Evolutionary conservation across 345 rosid genomes (phyloP), one percentile per base, ranked within the genome.

Genomic region (Moricandia moricandioides): DNA sequence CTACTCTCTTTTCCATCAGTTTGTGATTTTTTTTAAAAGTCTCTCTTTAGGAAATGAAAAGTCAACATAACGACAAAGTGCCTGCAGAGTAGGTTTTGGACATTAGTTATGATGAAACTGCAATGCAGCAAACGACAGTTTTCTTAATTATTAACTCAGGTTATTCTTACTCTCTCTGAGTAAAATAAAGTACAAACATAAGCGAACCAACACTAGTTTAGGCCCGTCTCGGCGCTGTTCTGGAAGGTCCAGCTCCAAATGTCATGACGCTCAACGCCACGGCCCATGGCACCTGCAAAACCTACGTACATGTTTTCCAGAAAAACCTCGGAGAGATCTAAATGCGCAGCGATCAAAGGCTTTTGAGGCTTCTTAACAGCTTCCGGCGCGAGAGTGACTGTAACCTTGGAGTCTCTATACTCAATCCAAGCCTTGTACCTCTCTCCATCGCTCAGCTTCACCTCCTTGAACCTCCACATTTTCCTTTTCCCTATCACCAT

Each of bases 191-290:
- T 57, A 27, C 14, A 29, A 57, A 29, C 62, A 57, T 6, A 69
- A 24, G 6, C 11, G 37, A 54, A 56, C 17, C 34, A 57, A 6
- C 29, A 70, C n/a, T 16, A 16, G 31, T 29, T 29, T 4, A 16
- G 0, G 31, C 49, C 7, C 7, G n/a, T 21, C 12, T 49, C 13
- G 27, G 75, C 61, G 9, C 61, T 71, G 75, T 62, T 62, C 52
- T 33, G 61, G 49, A 71, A 61, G 45, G 10, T 71, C 75, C 75
- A 47, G 17, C 75, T 71, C 51, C 75, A 47, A 18, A 45, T 60
- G 13, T 61, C 49, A n/a, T 45, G 74, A 16, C 17, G 49, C 16
- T 71, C 60, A 61, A 21, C 37, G 2, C 16, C 61, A 13, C 16
- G 67, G 4, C 57, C 67, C 43, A 70, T 59, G 27, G 60, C 26